Base-by-base conservation (phyloP, 73 alveolate genomes). In the Symbiodinium natans region DNA sequence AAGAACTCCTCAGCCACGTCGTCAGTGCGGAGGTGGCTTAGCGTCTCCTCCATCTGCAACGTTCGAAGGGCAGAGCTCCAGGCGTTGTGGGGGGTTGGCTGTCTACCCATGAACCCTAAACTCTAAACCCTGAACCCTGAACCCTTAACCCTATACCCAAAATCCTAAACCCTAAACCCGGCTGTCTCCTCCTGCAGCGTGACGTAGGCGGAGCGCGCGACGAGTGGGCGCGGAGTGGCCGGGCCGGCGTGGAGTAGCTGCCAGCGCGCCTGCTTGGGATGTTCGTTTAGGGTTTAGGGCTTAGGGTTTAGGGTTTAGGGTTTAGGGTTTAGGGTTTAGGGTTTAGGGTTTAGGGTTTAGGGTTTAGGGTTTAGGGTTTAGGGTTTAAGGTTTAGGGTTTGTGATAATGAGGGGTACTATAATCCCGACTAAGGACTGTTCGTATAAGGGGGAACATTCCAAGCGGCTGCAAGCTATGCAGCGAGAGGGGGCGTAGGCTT, bases 1-100 rank as follows among this genome's bases (percentile, higher is more conserved):
- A 63, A 63, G 77, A 63, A 21, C 77, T 63, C 77, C 36, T 27
- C 77, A 6, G 77, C 77, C 77, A 63, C 77, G 77, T 63, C 77
- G 77, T 63, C 77, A 21, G 34, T 23, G 17, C 77, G 29, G 36
- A 63, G 77, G 77, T 63, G 10, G 38, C 36, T 21, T 34, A 63
- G 77, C 31, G 77, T 63, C 77, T 63, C 77, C 77, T 63, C 34
- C 34, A 23, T 4, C 1, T 27, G 29, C 13, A 27, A 27, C 68
- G 13, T 52, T 52, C 68, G 7, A 52, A 11, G 68, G n/a, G n/a
- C n/a, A n/a, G n/a, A n/a, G n/a, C n/a, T n/a, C n/a, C n/a, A n/a
- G n/a, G n/a, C n/a, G n/a, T n/a, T n/a, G n/a, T n/a, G n/a, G n/a
- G n/a, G n/a, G 59, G 13, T 46, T 46, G 59, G 59, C 59, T 13